These are phyloP conservation scores for Aspergillus sp. DNA, from an alignment of 2,329 filamentous ascomycete genomes.

Conservation along the genomic window DNA sequence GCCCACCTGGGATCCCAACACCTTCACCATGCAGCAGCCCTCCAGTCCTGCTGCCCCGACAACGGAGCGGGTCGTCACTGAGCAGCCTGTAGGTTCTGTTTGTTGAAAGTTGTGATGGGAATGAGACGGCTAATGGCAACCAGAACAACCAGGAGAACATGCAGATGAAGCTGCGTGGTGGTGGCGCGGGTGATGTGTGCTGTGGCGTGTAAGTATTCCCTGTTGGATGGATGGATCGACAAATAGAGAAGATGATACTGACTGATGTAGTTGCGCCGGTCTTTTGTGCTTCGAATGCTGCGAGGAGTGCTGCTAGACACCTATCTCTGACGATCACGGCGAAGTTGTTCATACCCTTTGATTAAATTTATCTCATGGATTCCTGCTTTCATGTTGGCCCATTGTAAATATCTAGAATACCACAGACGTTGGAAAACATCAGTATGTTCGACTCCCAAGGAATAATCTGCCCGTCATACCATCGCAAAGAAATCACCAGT, in stretches of 20 bases:
- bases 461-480: too few species aligned
- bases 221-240: neutral
- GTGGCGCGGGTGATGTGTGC: slow-evolving; percentile 26
- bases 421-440: too few species aligned
- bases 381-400: too few species aligned
- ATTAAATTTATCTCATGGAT: too few species aligned
- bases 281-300: slow-evolving; percentile 26
- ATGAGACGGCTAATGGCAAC: neutral
- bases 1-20: slow-evolving; percentile 25
- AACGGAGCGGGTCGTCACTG: slow-evolving; percentile 18
- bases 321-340: neutral
- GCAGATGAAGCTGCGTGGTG: slow-evolving; percentile 27
- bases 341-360: neutral
- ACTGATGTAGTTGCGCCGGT: slow-evolving; percentile 23
- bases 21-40: slow-evolving; percentile 28
- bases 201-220: slow-evolving; percentile 26
- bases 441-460: too few species aligned
- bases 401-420: too few species aligned
- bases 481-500: too few species aligned
- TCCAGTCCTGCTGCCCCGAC: slow-evolving; percentile 20
- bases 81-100: slow-evolving; percentile 22
- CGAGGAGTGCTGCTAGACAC: slow-evolving; percentile 26
- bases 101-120: neutral
- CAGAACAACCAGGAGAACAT: slow-evolving; percentile 21
- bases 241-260: neutral